Conservation (phyloP, 306 rosid genomes). For the Acacia confusa region DNA sequence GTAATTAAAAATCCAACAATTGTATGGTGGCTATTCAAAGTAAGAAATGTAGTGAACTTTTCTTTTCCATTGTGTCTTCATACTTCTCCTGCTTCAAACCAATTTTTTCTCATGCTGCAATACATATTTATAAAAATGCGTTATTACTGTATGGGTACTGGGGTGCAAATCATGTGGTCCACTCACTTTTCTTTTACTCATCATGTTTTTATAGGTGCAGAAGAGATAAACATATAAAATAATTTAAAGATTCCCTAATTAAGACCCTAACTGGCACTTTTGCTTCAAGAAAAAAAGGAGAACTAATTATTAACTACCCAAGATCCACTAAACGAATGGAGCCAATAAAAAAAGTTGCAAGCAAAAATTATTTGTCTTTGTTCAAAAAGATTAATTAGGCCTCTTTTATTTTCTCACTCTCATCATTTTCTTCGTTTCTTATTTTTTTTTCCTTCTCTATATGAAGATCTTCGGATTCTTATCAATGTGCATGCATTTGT, state of each 20-base stretch:
- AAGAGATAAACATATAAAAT: not conserved
- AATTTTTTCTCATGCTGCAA: not conserved
- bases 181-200: slow-evolving; percentile 15
- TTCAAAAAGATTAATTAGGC: not conserved
- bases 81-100: not conserved
- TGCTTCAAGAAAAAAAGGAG: not conserved
- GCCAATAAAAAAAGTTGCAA: slow-evolving; percentile 26
- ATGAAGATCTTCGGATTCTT: not conserved
- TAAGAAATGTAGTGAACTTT: not conserved
- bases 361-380: slow-evolving; percentile 9
- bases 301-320: slow-evolving; percentile 26
- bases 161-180: slow-evolving; percentile 35
- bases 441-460: not conserved
- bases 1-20: not conserved
- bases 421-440: not conserved
- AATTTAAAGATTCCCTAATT: slow-evolving; percentile 28
- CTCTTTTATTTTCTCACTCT: not conserved
- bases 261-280: slow-evolving; percentile 15
- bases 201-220: not conserved
- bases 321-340: slow-evolving; percentile 3
- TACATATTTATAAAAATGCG: not conserved
- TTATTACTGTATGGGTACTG: slow-evolving; percentile 24
- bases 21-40: not conserved
- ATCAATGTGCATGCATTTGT: slow-evolving; percentile 16
- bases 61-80: not conserved